Percentiles rank a stretch among this genome's conserved stretches.
These are phyloP conservation scores for Cucumis hystrix DNA, from an alignment of 306 rosid species.

Conservation along the genomic window DNA sequence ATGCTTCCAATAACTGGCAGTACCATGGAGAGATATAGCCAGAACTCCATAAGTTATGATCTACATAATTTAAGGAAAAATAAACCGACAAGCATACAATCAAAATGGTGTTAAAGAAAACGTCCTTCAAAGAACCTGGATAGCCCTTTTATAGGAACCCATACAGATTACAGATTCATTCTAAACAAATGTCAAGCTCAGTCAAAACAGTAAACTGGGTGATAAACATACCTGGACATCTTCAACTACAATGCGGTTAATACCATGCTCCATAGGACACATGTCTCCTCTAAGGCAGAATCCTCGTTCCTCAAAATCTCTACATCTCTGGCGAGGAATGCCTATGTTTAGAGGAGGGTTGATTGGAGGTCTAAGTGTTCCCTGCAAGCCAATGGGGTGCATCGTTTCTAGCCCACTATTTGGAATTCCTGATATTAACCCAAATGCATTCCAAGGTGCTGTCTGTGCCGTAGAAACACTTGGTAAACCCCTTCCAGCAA, in stretches of 20 bases:
- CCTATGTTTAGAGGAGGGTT: constrained; percentile 66
- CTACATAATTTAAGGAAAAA: background rate
- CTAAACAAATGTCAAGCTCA: background rate
- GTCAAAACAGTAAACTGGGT: background rate
- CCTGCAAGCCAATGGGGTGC: constrained; percentile 81
- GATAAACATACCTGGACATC: constrained; percentile 76
- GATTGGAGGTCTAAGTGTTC: constrained; percentile 71
- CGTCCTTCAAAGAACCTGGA: background rate
- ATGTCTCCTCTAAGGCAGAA: constrained; percentile 98
- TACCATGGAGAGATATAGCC: background rate
- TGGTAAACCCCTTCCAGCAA: constrained; percentile 67
- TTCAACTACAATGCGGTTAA: constrained; percentile 91
- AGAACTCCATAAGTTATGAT: background rate
- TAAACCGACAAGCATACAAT: background rate
- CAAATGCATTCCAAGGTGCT: constrained; percentile 82
- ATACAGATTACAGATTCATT: background rate
- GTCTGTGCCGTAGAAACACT: constrained; percentile 70
- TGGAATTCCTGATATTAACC: constrained; percentile 69
- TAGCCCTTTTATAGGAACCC: background rate
- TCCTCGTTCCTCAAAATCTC: constrained; percentile 99
- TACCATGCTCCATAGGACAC: constrained; percentile 99
- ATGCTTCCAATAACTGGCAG: background rate
- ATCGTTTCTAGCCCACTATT: constrained; percentile 75
- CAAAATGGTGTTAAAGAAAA: background rate
- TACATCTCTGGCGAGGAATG: constrained; percentile 77